Percentiles rank a stretch among this genome's conserved stretches.
Evolutionary conservation across 2,329 filamentous ascomycete species (phyloP).

Genomic region (Paraphoma sp.): DNA sequence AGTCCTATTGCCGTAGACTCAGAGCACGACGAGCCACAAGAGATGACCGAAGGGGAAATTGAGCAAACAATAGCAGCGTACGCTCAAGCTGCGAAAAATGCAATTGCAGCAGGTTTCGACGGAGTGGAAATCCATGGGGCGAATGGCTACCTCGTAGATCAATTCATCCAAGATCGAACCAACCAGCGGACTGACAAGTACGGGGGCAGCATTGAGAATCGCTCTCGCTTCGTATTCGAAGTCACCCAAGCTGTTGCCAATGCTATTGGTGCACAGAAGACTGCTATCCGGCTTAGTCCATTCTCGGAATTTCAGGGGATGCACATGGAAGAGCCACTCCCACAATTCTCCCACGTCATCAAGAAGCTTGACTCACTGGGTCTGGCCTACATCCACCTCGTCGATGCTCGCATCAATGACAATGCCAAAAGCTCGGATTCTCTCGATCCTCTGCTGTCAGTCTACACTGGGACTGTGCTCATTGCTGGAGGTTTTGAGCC

Average conservation of each 20-base stretch:
- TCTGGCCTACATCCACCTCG: constrained; percentile 58
- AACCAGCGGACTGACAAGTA: constrained; percentile 61
- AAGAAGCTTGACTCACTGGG: constrained; percentile 58
- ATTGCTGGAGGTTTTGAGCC: constrained; percentile 53
- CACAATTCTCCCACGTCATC: constrained; percentile 68
- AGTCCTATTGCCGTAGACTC: constrained; percentile 43
- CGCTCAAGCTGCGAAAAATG: constrained; percentile 53
- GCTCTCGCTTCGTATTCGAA: constrained; percentile 61
- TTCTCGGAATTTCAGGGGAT: constrained; percentile 69
- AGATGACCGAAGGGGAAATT: constrained; percentile 51
- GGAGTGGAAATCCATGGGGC: constrained; percentile 65
- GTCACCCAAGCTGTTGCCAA: constrained; percentile 58
- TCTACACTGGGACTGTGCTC: constrained; percentile 42
- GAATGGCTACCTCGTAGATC: constrained; percentile 71
- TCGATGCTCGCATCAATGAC: constrained; percentile 64
- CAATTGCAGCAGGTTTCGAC: constrained; percentile 64
- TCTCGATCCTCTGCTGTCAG: constrained; percentile 31
- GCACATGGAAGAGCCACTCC: constrained; percentile 66
- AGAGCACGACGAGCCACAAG: constrained; percentile 51
- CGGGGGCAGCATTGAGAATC: constrained; percentile 59
- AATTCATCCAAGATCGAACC: constrained; percentile 67
- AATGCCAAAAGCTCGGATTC: constrained; percentile 35
- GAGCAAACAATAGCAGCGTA: constrained; percentile 47
- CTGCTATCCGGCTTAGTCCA: constrained; percentile 65
- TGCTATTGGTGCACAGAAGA: constrained; percentile 64